Conservation (phyloP, 306 rosid genomes). For the Pterocarpus santalinus region DNA sequence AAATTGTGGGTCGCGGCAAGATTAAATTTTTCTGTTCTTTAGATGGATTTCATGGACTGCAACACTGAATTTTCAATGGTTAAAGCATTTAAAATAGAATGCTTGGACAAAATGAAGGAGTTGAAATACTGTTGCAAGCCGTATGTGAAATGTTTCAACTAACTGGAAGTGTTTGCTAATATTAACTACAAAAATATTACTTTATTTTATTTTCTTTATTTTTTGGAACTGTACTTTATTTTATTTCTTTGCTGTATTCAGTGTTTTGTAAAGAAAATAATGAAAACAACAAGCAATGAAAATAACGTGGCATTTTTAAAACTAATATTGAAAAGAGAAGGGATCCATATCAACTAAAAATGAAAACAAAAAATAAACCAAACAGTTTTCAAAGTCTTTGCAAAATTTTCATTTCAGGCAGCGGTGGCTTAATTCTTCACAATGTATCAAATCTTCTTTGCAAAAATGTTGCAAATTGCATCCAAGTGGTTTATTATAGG, state of each 20-base stretch:
- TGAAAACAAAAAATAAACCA: too few species aligned
- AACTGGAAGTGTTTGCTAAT: not conserved
- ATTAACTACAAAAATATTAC: conserved; percentile 29
- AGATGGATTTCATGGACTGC: conserved; percentile 2
- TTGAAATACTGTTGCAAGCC: not conserved
- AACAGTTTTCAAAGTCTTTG: too few species aligned
- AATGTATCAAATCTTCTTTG: not conserved
- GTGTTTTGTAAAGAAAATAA: too few species aligned
- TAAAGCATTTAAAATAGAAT: not conserved
- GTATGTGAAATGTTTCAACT: not conserved
- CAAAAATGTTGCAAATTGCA: conserved; percentile 13
- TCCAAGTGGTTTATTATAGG: conserved; percentile 24
- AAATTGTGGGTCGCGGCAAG: conserved; percentile 39
- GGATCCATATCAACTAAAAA: too few species aligned
- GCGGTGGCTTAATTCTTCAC: conserved; percentile 4
- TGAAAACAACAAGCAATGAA: not conserved
- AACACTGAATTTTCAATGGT: not conserved
- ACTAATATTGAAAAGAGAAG: too few species aligned
- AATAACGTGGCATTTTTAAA: too few species aligned
- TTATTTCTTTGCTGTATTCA: too few species aligned
- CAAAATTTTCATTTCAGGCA: not conserved
- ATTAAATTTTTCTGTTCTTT: conserved; percentile 1
- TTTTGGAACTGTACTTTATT: too few species aligned
- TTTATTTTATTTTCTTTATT: conserved; percentile 11
- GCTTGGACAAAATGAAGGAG: not conserved